Evolutionary conservation across 805 yeast species (phyloP).

Genomic region (Schizosaccharomyces lindneri): DNA sequence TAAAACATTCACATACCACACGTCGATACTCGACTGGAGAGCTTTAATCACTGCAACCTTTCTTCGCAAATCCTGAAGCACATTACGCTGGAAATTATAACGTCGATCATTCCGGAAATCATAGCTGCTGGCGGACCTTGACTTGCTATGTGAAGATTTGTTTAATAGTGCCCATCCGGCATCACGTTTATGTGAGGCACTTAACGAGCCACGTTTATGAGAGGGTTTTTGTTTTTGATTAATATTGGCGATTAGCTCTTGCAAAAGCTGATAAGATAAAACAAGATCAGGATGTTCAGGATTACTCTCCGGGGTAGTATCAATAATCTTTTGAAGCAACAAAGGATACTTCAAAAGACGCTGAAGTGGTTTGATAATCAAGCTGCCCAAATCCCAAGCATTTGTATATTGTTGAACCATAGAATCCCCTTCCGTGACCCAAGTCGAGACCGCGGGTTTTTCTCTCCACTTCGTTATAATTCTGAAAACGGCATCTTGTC

Average conservation of each 20-base stretch:
- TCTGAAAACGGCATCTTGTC: slow-evolving; percentile 12
- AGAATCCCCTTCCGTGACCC: slow-evolving; percentile 15
- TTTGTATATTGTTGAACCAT: slow-evolving; percentile 13
- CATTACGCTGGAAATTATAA: not conserved
- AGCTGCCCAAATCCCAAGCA: slow-evolving; percentile 19
- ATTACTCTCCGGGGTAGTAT: slow-evolving; percentile 7
- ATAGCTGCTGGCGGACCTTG: not conserved
- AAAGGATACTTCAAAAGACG: slow-evolving; percentile 21
- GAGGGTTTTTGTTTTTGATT: not conserved
- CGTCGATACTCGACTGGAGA: not conserved
- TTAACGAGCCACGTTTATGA: not conserved
- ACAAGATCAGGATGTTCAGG: not conserved
- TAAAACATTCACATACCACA: not conserved
- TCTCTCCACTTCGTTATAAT: slow-evolving; percentile 10
- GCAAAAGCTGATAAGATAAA: not conserved
- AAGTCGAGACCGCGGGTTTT: slow-evolving; percentile 11
- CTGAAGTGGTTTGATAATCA: slow-evolving; percentile 23
- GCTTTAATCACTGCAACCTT: not conserved
- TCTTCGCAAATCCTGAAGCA: not conserved
- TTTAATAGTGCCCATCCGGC: not conserved
- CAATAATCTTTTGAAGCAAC: slow-evolving; percentile 14
- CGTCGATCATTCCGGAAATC: not conserved
- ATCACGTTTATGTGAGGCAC: not conserved
- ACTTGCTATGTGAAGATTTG: not conserved
- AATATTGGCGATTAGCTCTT: not conserved